Evolutionary conservation across 1,139 yeast genomes (phyloP), one percentile per base, ranked within the genome.

Genomic region (Magnusiomyces clavatus): DNA sequence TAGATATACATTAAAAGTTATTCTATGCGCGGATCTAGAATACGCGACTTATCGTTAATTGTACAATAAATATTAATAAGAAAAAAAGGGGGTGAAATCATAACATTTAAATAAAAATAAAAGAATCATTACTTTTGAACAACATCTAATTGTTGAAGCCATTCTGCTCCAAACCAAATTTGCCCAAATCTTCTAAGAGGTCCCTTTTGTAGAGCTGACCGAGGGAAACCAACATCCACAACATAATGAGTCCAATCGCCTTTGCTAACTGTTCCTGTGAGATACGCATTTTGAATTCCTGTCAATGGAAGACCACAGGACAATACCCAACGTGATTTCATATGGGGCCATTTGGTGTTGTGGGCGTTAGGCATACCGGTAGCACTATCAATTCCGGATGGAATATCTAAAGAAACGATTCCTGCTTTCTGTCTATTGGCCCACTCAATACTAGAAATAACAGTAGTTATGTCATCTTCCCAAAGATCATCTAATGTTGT

Each of bases 381-480:
- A 3, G 95, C 87, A 8, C 94, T 84, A 62, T 88, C 96, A 43
- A 86, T 73, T 6, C 96, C 96, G 0, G 90, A 78, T 2, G 96
- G 94, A 37, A 86, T 78, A 61, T 88, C 96, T 31, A 89, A 66
- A 0, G 95, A 84, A 72, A 86, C 70, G 13, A 82, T 70, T 48
- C 79, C 77, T 8, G 76, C 70, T 46, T 70, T 70, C 64, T 57
- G 57, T n/a, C 77, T 77, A 58, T 85, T 84, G 56, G 86, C 79
- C 96, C 96, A 89, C 16, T 69, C 69, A 34, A 86, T 75, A 24
- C 84, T 61, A n/a, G 69, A 63, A 8, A 62, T 60, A n/a, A 79
- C 77, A 4, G 68, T 67, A 34, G 70, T 64, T 34, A 77, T 68
- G 54, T 79, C 83, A 49, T 76, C 80, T 50, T 69, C 77, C 61